These are phyloP conservation scores for Cladophialophora immunda DNA, from an alignment of 2,329 filamentous ascomycete genomes.

Conservation along the genomic window DNA sequence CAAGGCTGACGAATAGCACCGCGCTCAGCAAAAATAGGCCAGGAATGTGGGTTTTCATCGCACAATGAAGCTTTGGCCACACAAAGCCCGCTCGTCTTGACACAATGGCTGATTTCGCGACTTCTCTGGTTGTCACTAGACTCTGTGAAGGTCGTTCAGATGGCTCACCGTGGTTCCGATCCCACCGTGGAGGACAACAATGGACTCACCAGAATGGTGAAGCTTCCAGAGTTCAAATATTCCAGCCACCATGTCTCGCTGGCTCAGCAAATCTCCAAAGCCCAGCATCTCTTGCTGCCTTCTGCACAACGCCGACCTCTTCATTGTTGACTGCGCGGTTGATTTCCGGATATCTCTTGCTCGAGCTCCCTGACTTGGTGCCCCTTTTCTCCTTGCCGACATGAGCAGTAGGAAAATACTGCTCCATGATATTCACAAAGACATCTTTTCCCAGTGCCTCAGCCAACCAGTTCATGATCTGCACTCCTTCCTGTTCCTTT, in stretches of 20 bases:
- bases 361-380: slow-evolving; percentile 50
- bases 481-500: slow-evolving; percentile 73
- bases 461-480: slow-evolving; percentile 81
- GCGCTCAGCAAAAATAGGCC: background rate
- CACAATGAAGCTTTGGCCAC: slow-evolving; percentile 24
- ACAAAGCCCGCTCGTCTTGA: background rate
- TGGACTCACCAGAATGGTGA: background rate
- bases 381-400: slow-evolving; percentile 73
- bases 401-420: slow-evolving; percentile 82
- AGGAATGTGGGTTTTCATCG: slow-evolving; percentile 2
- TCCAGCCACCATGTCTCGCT: slow-evolving; percentile 65
- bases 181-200: background rate
- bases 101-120: background rate
- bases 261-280: slow-evolving; percentile 81
- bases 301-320: slow-evolving; percentile 72
- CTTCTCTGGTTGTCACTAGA: background rate
- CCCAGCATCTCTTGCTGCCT: slow-evolving; percentile 74
- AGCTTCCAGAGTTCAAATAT: slow-evolving; percentile 44
- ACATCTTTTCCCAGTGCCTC: slow-evolving; percentile 75
- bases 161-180: background rate
- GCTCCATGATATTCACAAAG: slow-evolving; percentile 89
- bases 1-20: slow-evolving; percentile 11
- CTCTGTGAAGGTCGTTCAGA: background rate
- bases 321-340: slow-evolving; percentile 73
- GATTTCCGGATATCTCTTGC: slow-evolving; percentile 75